Evolutionary conservation across 805 yeast species (phyloP), one percentile per base, ranked within the genome.

Genomic region (Candida oleophila): DNA sequence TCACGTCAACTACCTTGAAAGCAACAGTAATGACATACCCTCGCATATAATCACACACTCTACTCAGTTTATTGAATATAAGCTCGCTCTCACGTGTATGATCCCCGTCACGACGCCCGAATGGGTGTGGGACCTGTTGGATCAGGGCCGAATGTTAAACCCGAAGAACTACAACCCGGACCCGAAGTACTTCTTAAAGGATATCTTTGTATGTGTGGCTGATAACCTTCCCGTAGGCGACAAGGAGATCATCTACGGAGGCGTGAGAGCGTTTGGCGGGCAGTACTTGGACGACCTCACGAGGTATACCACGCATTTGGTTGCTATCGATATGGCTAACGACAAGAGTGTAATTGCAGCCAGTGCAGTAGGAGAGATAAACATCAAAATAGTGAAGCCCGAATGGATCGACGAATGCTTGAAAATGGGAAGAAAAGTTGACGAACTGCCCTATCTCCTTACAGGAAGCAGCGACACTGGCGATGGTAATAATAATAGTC

Each of bases 371-470:
- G 67, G 66, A 1, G 61, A 61, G 3, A 62, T 70, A 33, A 61
- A 70, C 32, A 82, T 86, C 32, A 73, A 77, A 42, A 74, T 83
- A 14, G 94, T 91, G 2, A 69, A 77, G 2, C 95, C 96, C 0
- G 79, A 81, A 18, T 92, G 96, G 97, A 64, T 91, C 12, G 83
- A 83, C 43, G 86, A 80, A 48, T 85, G 91, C 57, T 69, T 87
- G 50, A 79, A 76, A 45, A 59, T 73, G 34, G 72, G 81, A 22
- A 61, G 71, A 40, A 73, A 65, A 43, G 61, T 85, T 9, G 78
- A 77, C 44, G 91, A 81, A 44, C 48, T 59, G 0, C 76, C 77
- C 1, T 87, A 85, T 57, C 53, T 76, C 15, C 61, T 84, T n/a
- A 71, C 74, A 35, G 30, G 30, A 25, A 7, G 9, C 5, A 11